Percentiles rank a stretch among this genome's conserved stretches.
Conservation (phyloP, 2,329 filamentous ascomycete species). For the Ceratocystis albifundus region DNA sequence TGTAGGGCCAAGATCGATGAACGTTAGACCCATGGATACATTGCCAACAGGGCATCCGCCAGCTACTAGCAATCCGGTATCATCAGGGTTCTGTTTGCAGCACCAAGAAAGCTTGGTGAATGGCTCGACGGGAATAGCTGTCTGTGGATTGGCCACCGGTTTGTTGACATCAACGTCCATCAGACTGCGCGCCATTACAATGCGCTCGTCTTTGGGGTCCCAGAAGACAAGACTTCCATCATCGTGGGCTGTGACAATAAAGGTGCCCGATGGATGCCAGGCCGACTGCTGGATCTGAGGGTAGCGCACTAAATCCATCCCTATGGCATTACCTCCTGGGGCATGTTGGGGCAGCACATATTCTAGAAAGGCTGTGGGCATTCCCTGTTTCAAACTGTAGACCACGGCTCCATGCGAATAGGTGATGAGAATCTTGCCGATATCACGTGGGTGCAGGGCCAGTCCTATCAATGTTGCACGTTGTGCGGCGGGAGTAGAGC, state of each 20-base stretch:
- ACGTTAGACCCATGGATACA: slow-evolving; percentile 65
- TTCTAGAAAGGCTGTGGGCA: slow-evolving; percentile 64
- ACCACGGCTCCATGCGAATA: slow-evolving; percentile 79
- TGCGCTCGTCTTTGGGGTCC: slow-evolving; percentile 78
- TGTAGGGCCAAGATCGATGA: slow-evolving; percentile 78
- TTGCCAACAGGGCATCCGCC: slow-evolving; percentile 62
- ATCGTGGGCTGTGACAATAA: slow-evolving; percentile 75
- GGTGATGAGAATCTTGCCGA: slow-evolving; percentile 82
- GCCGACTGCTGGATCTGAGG: slow-evolving; percentile 71
- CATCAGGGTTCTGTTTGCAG: slow-evolving; percentile 84
- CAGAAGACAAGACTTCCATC: slow-evolving; percentile 88
- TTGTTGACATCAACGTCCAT: slow-evolving; percentile 62
- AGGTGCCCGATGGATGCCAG: slow-evolving; percentile 93
- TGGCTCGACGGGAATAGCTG: slow-evolving; percentile 55
- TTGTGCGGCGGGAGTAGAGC: slow-evolving; percentile 29
- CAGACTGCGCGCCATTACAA: slow-evolving; percentile 73
- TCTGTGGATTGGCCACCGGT: slow-evolving; percentile 42
- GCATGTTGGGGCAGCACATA: slow-evolving; percentile 74
- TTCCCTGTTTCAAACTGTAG: slow-evolving; percentile 90
- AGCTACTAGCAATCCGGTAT: slow-evolving; percentile 77
- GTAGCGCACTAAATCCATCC: slow-evolving; percentile 50
- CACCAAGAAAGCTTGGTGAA: slow-evolving; percentile 80
- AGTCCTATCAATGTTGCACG: slow-evolving; percentile 55
- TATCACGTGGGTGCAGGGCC: slow-evolving; percentile 79
- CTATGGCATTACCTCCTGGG: slow-evolving; percentile 63